These are phyloP conservation scores for Ogataea dorogensis DNA, from an alignment of 805 yeast species.

Conservation along the genomic window DNA sequence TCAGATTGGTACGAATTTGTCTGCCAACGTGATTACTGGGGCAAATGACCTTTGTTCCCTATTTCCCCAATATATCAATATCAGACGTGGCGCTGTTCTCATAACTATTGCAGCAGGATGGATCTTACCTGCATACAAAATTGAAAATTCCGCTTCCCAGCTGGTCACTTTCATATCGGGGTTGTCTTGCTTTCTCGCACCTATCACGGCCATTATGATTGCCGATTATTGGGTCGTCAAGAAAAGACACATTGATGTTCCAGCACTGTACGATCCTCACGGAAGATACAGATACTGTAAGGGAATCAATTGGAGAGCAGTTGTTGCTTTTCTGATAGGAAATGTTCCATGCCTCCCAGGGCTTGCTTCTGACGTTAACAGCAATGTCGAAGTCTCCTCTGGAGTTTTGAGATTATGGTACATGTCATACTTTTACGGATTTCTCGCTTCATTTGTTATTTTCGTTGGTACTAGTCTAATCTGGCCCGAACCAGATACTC, in stretches of 20 bases:
- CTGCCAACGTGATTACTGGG: conserved; percentile 59
- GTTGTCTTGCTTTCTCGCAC: no score
- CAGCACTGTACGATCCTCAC: conserved; percentile 35
- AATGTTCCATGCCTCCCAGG: conserved; percentile 41
- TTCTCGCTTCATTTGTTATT: conserved; percentile 28
- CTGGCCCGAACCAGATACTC: conserved; percentile 18
- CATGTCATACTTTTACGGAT: conserved; percentile 33
- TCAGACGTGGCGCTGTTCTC: conserved; percentile 50
- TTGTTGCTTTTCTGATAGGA: conserved; percentile 39
- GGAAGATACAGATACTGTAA: conserved; percentile 42
- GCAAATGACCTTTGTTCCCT: conserved; percentile 58
- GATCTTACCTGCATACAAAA: conserved; percentile 36
- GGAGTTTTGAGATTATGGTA: conserved; percentile 30
- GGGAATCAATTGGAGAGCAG: conserved; percentile 46
- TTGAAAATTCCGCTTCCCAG: conserved; percentile 35
- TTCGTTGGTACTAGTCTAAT: conserved; percentile 23
- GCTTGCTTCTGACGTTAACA: conserved; percentile 32
- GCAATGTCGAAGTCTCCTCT: conserved; percentile 22
- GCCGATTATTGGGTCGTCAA: conserved; percentile 38
- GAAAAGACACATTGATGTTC: conserved; percentile 37
- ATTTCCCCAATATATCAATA: conserved; percentile 57
- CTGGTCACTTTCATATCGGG: conserved; percentile 39
- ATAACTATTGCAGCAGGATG: conserved; percentile 40
- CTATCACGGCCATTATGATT: no score
- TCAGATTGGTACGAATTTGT: conserved; percentile 42